Conservation (phyloP, 331 rosid species). For the Quercus phellos region DNA sequence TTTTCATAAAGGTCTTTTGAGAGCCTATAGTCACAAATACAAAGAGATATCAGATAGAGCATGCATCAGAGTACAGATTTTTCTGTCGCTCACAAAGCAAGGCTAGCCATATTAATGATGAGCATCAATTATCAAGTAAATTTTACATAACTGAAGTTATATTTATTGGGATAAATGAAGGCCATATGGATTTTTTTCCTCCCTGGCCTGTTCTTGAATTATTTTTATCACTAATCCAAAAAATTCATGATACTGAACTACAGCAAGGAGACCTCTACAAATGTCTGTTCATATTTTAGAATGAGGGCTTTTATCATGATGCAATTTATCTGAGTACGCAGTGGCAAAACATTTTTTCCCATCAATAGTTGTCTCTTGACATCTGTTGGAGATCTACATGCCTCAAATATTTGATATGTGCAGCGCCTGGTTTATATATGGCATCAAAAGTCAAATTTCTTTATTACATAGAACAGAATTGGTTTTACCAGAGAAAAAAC, state of each 20-base stretch:
- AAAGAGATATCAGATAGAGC: constrained; percentile 6
- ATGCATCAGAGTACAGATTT: neutral
- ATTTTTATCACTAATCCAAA: neutral
- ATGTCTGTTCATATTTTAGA: neutral
- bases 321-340: neutral
- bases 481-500: neutral
- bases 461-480: neutral
- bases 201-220: neutral
- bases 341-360: neutral
- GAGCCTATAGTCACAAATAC: constrained; percentile 39
- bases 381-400: neutral
- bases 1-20: constrained; percentile 62
- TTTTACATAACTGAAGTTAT: neutral
- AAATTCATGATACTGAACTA: neutral
- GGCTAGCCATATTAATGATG: neutral
- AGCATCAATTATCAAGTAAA: neutral
- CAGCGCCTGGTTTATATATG: neutral
- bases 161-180: neutral
- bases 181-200: neutral
- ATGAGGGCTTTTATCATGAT: neutral
- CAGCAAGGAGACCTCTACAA: neutral
- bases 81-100: neutral
- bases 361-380: neutral
- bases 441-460: neutral
- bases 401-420: neutral